Conservation (phyloP, 139 green algal species). For the Deuterostichococcus epilithicus region DNA sequence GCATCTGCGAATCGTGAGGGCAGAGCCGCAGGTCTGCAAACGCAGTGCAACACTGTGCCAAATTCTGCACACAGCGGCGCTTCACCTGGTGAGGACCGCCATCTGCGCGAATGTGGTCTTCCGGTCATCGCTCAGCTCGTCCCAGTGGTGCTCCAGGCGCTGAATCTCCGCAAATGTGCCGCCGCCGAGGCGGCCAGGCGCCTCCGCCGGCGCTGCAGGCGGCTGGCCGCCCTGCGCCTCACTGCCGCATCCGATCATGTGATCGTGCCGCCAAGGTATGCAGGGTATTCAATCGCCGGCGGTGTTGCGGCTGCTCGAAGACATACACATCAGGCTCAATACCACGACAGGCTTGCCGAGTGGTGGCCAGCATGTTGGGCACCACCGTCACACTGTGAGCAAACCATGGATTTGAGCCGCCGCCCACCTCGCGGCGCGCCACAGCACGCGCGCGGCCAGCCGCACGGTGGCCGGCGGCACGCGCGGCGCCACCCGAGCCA, state of each 20-base stretch:
- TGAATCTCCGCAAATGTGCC: conserved; percentile 31
- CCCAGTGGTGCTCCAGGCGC: conserved; percentile 56
- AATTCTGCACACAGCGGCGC: neutral
- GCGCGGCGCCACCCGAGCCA: conserved; percentile 34
- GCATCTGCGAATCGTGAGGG: no score
- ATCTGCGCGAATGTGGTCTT: conserved; percentile 67
- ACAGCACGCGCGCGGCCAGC: conserved; percentile 51
- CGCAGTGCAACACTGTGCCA: neutral
- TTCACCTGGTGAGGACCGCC: conserved; percentile 51
- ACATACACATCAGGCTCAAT: no score
- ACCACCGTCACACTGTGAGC: no score
- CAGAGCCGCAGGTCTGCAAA: no score
- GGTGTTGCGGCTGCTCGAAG: no score
- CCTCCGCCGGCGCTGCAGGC: conserved; percentile 5
- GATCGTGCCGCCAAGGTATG: no score
- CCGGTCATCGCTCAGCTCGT: conserved; percentile 22
- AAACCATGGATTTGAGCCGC: no score
- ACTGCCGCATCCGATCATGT: neutral
- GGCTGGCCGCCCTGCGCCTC: neutral
- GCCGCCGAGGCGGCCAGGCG: neutral
- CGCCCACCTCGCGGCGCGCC: conserved; percentile 36
- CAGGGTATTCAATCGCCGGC: no score
- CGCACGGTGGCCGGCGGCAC: conserved; percentile 55
- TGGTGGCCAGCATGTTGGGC: no score
- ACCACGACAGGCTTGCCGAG: no score